phyloP scores from a whole-genome alignment of 2,329 filamentous ascomycete genomes.

The Penicillium griseofulvum region DNA sequence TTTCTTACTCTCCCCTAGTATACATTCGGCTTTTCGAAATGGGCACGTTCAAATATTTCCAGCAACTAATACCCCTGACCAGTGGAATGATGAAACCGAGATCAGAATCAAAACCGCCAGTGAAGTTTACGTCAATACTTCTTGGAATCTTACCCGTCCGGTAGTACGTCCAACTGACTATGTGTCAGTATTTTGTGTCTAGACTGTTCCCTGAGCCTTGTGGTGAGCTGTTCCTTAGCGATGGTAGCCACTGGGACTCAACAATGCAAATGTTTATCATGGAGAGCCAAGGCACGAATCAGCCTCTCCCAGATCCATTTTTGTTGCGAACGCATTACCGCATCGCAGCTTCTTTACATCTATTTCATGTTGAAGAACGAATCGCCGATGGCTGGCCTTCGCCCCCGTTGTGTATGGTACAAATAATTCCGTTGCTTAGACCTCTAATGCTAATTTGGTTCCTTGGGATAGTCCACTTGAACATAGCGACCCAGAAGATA shows the following conservation, averaged over 20 bases:
- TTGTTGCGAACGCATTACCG: conserved; percentile 9
- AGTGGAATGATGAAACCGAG: conserved; percentile 6
- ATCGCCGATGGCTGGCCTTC: conserved; percentile 11
- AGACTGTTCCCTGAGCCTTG: conserved; percentile 2
- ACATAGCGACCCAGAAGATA: neutral
- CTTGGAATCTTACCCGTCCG: neutral
- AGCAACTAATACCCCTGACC: neutral
- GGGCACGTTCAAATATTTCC: conserved; percentile 1
- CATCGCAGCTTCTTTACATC: conserved; percentile 12
- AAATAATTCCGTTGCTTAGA: neutral
- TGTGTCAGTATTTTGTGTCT: neutral
- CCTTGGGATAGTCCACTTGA: neutral
- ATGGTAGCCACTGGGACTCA: conserved; percentile 1
- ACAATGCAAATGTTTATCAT: conserved; percentile 4
- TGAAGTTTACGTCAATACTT: neutral
- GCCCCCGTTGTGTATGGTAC: conserved; percentile 1
- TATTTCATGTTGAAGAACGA: conserved; percentile 13
- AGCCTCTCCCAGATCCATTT: conserved; percentile 8
- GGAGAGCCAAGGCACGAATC: neutral
- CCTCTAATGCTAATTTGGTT: neutral
- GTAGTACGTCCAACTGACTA: neutral
- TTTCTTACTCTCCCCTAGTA: conserved; percentile 5
- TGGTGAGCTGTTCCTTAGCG: neutral
- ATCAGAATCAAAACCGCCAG: neutral
- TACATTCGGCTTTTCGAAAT: conserved; percentile 8